A percentile compares a stretch with the other conserved stretches of the same genome.
phyloP scores from a whole-genome alignment of 306 rosid genomes.

The Betula pendula region DNA sequence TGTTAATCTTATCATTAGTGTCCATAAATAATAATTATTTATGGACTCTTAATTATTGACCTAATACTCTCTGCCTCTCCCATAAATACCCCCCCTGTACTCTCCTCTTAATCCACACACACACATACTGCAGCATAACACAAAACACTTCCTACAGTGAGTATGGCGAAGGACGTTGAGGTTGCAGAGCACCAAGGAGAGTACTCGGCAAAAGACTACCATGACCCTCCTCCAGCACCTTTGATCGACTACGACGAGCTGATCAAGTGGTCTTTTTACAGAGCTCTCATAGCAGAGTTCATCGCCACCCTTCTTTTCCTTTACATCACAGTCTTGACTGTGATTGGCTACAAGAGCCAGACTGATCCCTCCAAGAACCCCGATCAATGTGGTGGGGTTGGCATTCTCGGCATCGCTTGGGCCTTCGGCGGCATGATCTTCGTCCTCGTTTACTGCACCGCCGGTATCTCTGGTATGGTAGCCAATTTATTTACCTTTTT shows the following conservation, averaged over 20 bases:
- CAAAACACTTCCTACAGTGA: background rate
- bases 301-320: constrained; percentile 89
- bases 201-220: constrained; percentile 67
- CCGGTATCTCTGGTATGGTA: no score
- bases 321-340: constrained; percentile 80
- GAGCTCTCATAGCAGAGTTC: constrained; percentile 88
- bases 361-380: background rate
- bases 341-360: constrained; percentile 70
- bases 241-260: constrained; percentile 64
- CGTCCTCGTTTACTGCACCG: constrained; percentile 96
- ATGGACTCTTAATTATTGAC: constrained; percentile 33
- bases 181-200: constrained; percentile 50
- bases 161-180: constrained; percentile 78
- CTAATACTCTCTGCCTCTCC: constrained; percentile 28
- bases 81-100: constrained; percentile 53
- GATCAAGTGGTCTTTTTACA: constrained; percentile 73
- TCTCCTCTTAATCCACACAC: constrained; percentile 13
- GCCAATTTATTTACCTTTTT: no score
- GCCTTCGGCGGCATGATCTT: constrained; percentile 99
- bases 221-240: constrained; percentile 85
- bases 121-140: constrained; percentile 1
- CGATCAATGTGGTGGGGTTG: constrained; percentile 71
- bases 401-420: constrained; percentile 91
- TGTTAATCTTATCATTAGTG: constrained; percentile 33
- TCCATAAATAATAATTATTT: constrained; percentile 11